Base-by-base conservation (phyloP, 805 yeast genomes). In the Metschnikowia peoriensis region DNA sequence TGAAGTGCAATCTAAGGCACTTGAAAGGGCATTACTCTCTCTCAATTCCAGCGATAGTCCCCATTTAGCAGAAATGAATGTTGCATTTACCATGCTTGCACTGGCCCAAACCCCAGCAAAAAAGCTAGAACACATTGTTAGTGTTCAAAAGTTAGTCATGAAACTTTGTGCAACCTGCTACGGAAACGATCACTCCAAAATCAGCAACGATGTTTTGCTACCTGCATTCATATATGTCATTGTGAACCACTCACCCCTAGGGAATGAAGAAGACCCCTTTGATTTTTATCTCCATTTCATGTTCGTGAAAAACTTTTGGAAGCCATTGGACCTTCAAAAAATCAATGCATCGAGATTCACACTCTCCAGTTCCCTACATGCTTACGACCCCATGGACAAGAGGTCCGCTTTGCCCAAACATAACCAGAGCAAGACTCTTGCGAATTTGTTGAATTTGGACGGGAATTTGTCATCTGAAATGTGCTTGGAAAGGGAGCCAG, bases 161-260 rank as follows among this genome's bases (percentile, higher is more conserved):
- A 27, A 49, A 41, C 48, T 62, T 28, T 50, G 58, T 34, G 56
- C 58, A 29, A 52, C 55, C 32, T 38, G 53, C 28, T 60, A 63
- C 46, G 53, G 55, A 28, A 62, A 60, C 41, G 65, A 65, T 44
- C 55, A 50, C 28, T 48, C 57, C 37, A 53, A 54, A 41, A 54
- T 73, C 46, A 72, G 67, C 59, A 74, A 72, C 57, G 79, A 75
- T 51, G 52, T 71, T n/a, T 61, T 75, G 38, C 63, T 75, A 41
- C 79, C 79, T 4, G 62, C 70, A 6, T 62, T 75, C 52, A 74
- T 75, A 28, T 72, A 69, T 53, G 57, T 70, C 41, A 57, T 73
- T 17, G 64, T 75, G 28, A 65, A 69, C 49, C 66, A 70, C 57
- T 50, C 63, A 14, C 60, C 64, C 2, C 39, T 55, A 16, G 55